These are phyloP conservation scores for Artemisia tridentata DNA, from an alignment of 129 eudicot species.

Conservation along the genomic window DNA sequence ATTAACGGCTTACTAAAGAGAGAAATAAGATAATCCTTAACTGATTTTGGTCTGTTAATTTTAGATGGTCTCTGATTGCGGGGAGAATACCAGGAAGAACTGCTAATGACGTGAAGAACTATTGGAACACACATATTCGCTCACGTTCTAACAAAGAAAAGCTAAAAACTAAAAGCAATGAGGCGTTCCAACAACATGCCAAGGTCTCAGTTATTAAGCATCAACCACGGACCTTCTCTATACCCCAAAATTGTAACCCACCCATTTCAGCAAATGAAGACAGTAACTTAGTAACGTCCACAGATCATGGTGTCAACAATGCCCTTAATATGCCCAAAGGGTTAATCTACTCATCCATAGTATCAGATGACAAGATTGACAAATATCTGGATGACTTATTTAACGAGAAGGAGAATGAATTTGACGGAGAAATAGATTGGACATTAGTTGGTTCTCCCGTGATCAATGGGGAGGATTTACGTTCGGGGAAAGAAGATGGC, in stretches of 20 bases:
- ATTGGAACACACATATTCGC: conserved; percentile 48
- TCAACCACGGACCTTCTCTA: conserved; percentile 41
- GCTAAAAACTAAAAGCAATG: background rate
- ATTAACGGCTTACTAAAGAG: too few species aligned
- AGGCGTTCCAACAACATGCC: conserved; percentile 2
- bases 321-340: background rate
- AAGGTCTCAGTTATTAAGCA: conserved; percentile 31
- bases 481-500: conserved; percentile 6
- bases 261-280: background rate
- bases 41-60: background rate
- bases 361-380: background rate
- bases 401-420: conserved; percentile 1
- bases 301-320: background rate
- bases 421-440: conserved; percentile 13
- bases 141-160: conserved; percentile 11
- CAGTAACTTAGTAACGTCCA: background rate
- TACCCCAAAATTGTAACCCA: conserved; percentile 4
- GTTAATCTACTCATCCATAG: background rate
- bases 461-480: background rate
- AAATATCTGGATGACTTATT: conserved; percentile 18
- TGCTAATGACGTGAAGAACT: conserved; percentile 60
- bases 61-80: conserved; percentile 63
- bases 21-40: background rate
- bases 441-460: background rate
- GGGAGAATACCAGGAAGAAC: conserved; percentile 76